Conservation (phyloP, 768 basidiomycete genomes). For the Boletellus ananas region DNA sequence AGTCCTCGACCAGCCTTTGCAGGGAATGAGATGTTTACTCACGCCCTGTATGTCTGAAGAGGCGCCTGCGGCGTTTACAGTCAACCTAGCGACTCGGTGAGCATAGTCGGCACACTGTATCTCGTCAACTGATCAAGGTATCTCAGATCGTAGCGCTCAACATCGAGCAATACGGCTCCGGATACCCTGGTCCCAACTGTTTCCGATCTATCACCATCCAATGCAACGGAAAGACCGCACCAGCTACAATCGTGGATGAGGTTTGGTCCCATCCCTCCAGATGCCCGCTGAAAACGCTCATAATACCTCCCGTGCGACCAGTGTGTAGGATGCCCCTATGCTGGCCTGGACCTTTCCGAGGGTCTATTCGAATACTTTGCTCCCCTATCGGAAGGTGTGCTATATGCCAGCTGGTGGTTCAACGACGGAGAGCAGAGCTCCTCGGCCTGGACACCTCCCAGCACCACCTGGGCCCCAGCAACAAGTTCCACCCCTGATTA, state of each 20-base stretch:
- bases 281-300: neutral
- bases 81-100: conserved; percentile 40
- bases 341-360: conserved; percentile 64
- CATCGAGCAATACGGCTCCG: conserved; percentile 49
- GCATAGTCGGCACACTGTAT: conserved; percentile 14
- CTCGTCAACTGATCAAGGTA: neutral
- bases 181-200: conserved; percentile 66
- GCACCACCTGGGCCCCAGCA: conserved; percentile 20
- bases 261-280: conserved; percentile 30
- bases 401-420: conserved; percentile 62
- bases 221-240: conserved; percentile 54
- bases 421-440: conserved; percentile 35
- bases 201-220: conserved; percentile 57
- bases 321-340: conserved; percentile 65
- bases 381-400: conserved; percentile 42
- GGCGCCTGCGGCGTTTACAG: conserved; percentile 54
- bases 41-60: conserved; percentile 29
- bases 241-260: conserved; percentile 61
- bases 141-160: conserved; percentile 54
- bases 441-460: conserved; percentile 13
- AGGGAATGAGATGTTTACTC: conserved; percentile 4
- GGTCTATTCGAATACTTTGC: conserved; percentile 68
- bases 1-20: conserved; percentile 9
- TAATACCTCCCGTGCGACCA: conserved; percentile 19
- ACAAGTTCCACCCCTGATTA: conserved; percentile 22